Evolutionary conservation across 23 red algal genomes (phyloP).

Genomic region (Gracilaria gracilis): DNA sequence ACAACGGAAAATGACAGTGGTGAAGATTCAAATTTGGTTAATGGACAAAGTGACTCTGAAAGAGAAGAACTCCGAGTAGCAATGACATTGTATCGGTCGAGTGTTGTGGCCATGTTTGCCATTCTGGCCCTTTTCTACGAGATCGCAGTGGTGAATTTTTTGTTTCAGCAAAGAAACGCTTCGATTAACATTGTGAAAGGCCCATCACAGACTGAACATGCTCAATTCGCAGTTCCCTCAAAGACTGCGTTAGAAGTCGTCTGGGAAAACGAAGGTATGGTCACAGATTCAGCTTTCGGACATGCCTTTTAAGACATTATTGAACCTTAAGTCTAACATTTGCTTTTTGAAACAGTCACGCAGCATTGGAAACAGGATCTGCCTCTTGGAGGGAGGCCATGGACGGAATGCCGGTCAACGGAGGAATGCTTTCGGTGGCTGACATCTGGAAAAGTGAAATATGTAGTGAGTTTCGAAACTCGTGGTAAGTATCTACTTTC

Average conservation of each 20-base stretch:
- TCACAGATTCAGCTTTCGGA: not conserved
- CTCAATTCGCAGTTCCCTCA: not conserved
- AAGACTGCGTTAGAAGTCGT: slow-evolving; percentile 34
- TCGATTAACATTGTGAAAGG: not conserved
- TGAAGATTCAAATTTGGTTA: too few species aligned
- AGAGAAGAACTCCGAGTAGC: not conserved
- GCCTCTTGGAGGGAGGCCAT: not conserved
- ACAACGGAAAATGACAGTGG: too few species aligned
- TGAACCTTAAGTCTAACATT: too few species aligned
- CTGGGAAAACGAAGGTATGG: not conserved
- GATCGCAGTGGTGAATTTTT: slow-evolving; percentile 49
- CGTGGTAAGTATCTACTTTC: not conserved
- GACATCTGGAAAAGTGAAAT: not conserved
- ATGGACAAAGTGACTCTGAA: too few species aligned
- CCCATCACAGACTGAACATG: not conserved
- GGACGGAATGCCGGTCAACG: not conserved
- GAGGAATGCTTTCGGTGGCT: slow-evolving; percentile 9
- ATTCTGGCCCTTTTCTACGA: slow-evolving; percentile 50
- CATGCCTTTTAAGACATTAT: too few species aligned
- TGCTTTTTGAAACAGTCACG: not conserved
- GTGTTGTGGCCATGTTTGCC: slow-evolving; percentile 5
- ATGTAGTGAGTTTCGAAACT: slow-evolving; percentile 17
- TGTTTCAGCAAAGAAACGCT: slow-evolving; percentile 22
- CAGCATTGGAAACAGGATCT: not conserved
- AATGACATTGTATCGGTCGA: slow-evolving; percentile 29